phyloP scores from a whole-genome alignment of 257 asterid genomes.

The Solanum arcanum region DNA sequence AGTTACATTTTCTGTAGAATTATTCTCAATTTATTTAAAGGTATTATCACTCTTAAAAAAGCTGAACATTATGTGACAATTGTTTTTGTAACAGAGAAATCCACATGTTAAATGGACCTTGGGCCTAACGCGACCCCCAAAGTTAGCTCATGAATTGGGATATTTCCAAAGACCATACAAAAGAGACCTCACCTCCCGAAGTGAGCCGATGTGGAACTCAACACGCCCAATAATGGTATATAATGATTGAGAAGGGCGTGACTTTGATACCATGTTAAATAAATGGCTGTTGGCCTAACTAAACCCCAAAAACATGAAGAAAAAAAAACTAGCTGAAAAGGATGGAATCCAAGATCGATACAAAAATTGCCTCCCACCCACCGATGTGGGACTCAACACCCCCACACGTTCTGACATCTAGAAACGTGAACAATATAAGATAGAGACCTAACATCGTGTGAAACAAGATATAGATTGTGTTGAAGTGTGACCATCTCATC shows the following conservation, averaged over 20 bases:
- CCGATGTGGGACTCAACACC: background rate
- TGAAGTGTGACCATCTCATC: background rate
- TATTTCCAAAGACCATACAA: background rate
- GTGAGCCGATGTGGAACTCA: background rate
- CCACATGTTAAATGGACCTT: background rate
- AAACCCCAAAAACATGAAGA: background rate
- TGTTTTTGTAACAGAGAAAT: background rate
- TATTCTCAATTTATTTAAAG: background rate
- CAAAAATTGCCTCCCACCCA: background rate
- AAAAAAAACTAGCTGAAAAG: background rate
- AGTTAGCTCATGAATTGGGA: background rate
- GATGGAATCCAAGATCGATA: background rate
- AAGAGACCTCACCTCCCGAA: background rate
- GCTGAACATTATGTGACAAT: background rate
- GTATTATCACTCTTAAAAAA: background rate
- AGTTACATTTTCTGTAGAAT: background rate
- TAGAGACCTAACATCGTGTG: background rate
- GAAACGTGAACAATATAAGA: background rate
- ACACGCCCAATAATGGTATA: background rate
- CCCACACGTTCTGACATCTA: background rate
- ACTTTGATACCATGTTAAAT: background rate
- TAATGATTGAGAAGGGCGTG: background rate
- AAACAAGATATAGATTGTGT: background rate
- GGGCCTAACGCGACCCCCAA: background rate
- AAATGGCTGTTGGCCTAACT: background rate